These are phyloP conservation scores for Phytophthora multivora DNA, from an alignment of 352 stramenopile species.

Conservation along the genomic window DNA sequence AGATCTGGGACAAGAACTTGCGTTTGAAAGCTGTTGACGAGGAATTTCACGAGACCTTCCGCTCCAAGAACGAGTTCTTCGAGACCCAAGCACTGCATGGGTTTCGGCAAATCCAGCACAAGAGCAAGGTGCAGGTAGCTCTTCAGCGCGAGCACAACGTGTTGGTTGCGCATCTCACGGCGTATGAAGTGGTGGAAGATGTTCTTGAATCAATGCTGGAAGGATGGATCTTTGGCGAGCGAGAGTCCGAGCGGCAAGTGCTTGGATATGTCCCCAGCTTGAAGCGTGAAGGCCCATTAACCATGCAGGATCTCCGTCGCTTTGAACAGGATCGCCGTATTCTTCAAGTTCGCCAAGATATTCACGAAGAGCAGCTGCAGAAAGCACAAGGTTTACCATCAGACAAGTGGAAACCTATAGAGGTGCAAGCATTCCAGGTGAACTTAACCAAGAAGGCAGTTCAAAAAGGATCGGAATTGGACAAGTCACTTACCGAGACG, in stretches of 20 bases:
- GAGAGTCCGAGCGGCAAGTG: conserved; percentile 73
- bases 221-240: conserved; percentile 96
- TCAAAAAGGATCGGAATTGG: conserved; percentile 63
- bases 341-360: conserved; percentile 37
- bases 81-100: conserved; percentile 92
- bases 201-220: conserved; percentile 96
- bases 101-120: conserved; percentile 88
- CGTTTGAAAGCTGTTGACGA: conserved; percentile 84
- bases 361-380: conserved; percentile 40
- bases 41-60: conserved; percentile 93
- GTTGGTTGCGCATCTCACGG: conserved; percentile 85
- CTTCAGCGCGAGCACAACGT: conserved; percentile 89
- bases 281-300: conserved; percentile 77
- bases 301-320: conserved; percentile 68
- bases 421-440: conserved; percentile 62
- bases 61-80: conserved; percentile 79
- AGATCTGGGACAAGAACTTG: conserved; percentile 72
- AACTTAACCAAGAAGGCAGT: conserved; percentile 65
- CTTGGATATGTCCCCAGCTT: conserved; percentile 86
- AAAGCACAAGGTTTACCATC: conserved; percentile 54
- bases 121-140: conserved; percentile 73
- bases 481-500: conserved; percentile 79
- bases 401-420: conserved; percentile 81
- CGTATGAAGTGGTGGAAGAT: conserved; percentile 92
- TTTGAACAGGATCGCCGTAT: conserved; percentile 60